phyloP scores from a whole-genome alignment of 2,329 filamentous ascomycete genomes.

The Aspergillus sp. region DNA sequence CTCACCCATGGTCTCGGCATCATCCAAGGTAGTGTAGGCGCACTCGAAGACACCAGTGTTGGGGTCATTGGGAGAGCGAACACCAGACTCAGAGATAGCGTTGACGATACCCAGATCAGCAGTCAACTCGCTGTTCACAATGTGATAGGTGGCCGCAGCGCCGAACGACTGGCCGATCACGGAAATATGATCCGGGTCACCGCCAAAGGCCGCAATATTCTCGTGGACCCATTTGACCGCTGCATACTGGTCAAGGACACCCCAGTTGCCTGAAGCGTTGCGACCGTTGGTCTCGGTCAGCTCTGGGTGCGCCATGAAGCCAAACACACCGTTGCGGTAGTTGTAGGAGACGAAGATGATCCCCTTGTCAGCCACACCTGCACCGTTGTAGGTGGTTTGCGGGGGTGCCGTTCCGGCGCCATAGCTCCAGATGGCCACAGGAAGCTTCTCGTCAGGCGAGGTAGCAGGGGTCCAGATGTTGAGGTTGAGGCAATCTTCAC shows the following conservation, averaged over 20 bases:
- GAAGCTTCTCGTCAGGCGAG: background rate
- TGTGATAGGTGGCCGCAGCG: background rate
- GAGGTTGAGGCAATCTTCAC: background rate
- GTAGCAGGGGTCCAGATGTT: constrained; percentile 1
- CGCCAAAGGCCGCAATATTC: background rate
- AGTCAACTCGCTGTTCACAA: background rate
- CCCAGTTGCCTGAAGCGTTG: background rate
- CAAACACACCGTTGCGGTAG: background rate
- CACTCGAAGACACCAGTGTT: background rate
- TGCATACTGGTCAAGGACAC: background rate
- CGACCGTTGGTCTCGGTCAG: background rate
- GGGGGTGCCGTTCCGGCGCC: background rate
- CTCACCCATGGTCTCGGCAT: background rate
- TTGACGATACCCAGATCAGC: background rate
- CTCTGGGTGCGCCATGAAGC: background rate
- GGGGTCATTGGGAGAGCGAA: background rate
- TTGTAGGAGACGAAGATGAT: constrained; percentile 1
- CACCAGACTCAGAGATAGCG: background rate
- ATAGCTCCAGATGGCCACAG: background rate
- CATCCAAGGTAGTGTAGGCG: background rate
- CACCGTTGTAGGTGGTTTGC: background rate
- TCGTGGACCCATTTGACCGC: background rate
- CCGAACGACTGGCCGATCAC: background rate
- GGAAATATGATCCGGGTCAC: background rate
- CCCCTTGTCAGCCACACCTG: background rate